Conservation (phyloP, 805 yeast genomes). For the Myxozyma lipomycoides region DNA sequence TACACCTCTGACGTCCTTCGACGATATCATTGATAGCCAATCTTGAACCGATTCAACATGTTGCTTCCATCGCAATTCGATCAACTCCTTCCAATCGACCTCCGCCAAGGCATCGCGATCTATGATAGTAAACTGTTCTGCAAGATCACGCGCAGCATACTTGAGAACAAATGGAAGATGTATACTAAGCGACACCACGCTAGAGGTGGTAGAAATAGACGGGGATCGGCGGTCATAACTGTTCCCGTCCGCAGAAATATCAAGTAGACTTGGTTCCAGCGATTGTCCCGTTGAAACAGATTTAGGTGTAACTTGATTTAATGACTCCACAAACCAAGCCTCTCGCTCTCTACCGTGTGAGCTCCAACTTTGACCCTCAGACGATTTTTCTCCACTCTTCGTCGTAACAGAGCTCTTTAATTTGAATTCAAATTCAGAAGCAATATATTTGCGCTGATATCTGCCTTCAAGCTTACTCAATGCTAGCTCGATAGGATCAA, state of each 20-base stretch:
- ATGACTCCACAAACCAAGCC: slow-evolving; percentile 12
- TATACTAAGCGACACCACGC: slow-evolving; percentile 25
- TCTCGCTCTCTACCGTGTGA: slow-evolving; percentile 10
- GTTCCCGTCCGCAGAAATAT: not conserved
- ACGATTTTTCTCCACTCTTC: not conserved
- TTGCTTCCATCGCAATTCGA: slow-evolving; percentile 70
- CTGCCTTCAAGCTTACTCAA: slow-evolving; percentile 76
- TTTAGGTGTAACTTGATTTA: not conserved
- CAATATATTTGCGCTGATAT: slow-evolving; percentile 19
- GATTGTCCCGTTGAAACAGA: not conserved
- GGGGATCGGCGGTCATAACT: not conserved
- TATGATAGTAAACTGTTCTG: slow-evolving; percentile 79
- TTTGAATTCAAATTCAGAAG: not conserved
- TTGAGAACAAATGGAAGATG: slow-evolving; percentile 83
- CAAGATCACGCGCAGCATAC: slow-evolving; percentile 61
- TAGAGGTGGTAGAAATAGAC: slow-evolving; percentile 9
- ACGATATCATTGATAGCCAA: slow-evolving; percentile 74
- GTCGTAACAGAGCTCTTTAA: not conserved
- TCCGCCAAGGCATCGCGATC: slow-evolving; percentile 81
- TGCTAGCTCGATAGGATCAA: slow-evolving; percentile 45
- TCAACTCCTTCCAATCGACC: slow-evolving; percentile 86
- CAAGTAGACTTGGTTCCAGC: not conserved
- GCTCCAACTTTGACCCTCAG: not conserved
- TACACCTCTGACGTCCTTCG: slow-evolving; percentile 61
- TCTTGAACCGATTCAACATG: slow-evolving; percentile 65